Conservation (phyloP, 2,329 filamentous ascomycete genomes). For the Paecilomyces sp. region DNA sequence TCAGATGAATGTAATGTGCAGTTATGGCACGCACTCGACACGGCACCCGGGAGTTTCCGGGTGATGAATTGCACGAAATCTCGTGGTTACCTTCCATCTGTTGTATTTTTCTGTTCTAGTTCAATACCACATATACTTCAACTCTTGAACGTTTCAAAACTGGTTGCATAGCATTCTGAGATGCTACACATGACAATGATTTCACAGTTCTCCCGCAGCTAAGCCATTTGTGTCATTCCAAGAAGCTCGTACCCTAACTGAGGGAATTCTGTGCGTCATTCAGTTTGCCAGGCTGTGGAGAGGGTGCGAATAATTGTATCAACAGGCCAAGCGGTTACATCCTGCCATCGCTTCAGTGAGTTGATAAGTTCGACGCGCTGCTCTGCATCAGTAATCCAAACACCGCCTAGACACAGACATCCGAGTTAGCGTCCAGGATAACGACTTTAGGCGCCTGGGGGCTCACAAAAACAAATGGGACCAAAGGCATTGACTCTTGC, state of each 20-base stretch:
- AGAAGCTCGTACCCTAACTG: not conserved
- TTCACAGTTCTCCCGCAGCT: not conserved
- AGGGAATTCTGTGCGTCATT: not conserved
- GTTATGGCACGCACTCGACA: not conserved
- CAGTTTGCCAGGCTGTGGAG: not conserved
- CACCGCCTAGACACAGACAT: not conserved
- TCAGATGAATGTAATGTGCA: slow-evolving; percentile 29
- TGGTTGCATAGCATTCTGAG: not conserved
- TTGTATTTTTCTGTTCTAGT: not conserved
- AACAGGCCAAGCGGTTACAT: not conserved
- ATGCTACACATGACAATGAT: not conserved
- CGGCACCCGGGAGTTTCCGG: not conserved
- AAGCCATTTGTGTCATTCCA: not conserved
- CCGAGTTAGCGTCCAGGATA: not conserved
- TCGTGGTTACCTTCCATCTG: not conserved
- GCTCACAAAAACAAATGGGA: slow-evolving; percentile 41
- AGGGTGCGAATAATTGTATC: not conserved
- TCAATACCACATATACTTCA: not conserved
- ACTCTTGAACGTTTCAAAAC: not conserved
- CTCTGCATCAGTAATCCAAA: not conserved
- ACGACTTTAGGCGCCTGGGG: not conserved
- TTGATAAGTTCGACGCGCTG: not conserved
- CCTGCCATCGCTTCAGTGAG: not conserved
- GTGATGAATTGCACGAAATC: not conserved
- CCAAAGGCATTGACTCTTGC: slow-evolving; percentile 45